Evolutionary conservation across 805 yeast species (phyloP).

Genomic region (Kodamaea fukazawae): DNA sequence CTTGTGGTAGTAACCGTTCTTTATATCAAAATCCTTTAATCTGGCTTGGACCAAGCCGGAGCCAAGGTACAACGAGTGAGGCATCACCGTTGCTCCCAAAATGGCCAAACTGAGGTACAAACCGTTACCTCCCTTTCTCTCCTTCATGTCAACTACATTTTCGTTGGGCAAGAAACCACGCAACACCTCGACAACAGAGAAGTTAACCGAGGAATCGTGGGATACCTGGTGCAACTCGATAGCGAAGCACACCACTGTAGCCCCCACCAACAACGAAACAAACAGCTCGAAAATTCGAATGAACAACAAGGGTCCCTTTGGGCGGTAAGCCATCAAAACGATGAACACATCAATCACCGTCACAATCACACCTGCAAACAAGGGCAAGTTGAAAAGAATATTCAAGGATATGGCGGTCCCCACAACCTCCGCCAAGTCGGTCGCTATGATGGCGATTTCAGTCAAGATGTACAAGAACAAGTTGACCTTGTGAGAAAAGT

Average conservation of each 20-base stretch:
- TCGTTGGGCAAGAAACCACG: constrained; percentile 60
- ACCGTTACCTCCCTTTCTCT: constrained; percentile 44
- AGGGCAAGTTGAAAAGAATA: constrained; percentile 75
- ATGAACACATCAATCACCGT: constrained; percentile 85
- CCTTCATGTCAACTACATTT: constrained; percentile 30
- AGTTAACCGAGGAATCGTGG: constrained; percentile 41
- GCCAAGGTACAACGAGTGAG: constrained; percentile 82
- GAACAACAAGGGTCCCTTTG: constrained; percentile 74
- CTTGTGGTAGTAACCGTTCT: constrained; percentile 53
- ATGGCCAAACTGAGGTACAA: constrained; percentile 77
- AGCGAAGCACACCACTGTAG: constrained; percentile 83
- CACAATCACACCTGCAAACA: constrained; percentile 76
- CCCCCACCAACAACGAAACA: constrained; percentile 72
- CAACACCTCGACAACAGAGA: constrained; percentile 51
- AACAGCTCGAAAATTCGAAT: constrained; percentile 78
- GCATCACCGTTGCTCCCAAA: constrained; percentile 94
- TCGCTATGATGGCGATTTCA: constrained; percentile 88
- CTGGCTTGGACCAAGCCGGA: constrained; percentile 87
- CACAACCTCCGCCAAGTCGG: constrained; percentile 94
- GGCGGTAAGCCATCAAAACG: constrained; percentile 83
- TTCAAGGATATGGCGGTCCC: constrained; percentile 96
- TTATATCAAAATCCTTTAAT: constrained; percentile 66
- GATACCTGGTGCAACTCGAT: constrained; percentile 74
- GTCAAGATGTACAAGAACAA: constrained; percentile 69
- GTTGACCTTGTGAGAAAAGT: constrained; percentile 63